A percentile compares a stretch with the other conserved stretches of the same genome.
Evolutionary conservation across 495 filamentous ascomycete species (phyloP).

Genomic region (Choiromyces venosus): DNA sequence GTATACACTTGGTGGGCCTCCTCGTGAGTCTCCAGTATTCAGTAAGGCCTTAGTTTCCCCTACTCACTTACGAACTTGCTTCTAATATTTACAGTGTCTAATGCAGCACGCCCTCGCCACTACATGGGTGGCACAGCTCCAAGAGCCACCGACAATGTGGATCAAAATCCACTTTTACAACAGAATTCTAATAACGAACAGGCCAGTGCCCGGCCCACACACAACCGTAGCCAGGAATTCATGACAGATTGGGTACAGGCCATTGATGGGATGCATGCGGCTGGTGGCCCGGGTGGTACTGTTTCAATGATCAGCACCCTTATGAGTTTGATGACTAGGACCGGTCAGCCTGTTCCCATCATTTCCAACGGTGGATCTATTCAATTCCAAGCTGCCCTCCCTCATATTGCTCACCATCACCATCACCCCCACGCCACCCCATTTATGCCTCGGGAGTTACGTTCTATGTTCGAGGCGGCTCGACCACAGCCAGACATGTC

Average conservation of each 20-base stretch:
- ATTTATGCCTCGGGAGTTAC: slow-evolving; percentile 53
- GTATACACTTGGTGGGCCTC: slow-evolving; percentile 44
- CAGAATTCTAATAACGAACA: slow-evolving; percentile 37
- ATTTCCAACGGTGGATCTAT: slow-evolving; percentile 51
- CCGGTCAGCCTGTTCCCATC: slow-evolving; percentile 31
- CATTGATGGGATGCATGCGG: slow-evolving; percentile 49
- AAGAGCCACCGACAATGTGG: slow-evolving; percentile 30
- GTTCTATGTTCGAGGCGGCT: slow-evolving; percentile 54
- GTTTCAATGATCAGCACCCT: slow-evolving; percentile 57
- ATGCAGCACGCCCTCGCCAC: slow-evolving; percentile 31
- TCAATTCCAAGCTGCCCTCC: slow-evolving; percentile 53
- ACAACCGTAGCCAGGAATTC: slow-evolving; percentile 36
- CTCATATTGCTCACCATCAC: slow-evolving; percentile 32
- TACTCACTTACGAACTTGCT: slow-evolving; percentile 22
- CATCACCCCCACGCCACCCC: slow-evolving; percentile 33
- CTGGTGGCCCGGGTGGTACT: slow-evolving; percentile 47
- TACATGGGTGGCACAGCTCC: slow-evolving; percentile 35
- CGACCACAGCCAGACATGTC: slow-evolving; percentile 46
- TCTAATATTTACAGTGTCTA: slow-evolving; percentile 37
- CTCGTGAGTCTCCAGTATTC: slow-evolving; percentile 41
- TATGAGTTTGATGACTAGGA: slow-evolving; percentile 51
- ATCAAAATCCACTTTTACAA: slow-evolving; percentile 41
- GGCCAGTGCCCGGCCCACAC: slow-evolving; percentile 30
- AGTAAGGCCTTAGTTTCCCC: slow-evolving; percentile 36
- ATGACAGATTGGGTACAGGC: slow-evolving; percentile 56